Conservation (phyloP, 306 rosid species). For the Astragalus glycyphyllos region DNA sequence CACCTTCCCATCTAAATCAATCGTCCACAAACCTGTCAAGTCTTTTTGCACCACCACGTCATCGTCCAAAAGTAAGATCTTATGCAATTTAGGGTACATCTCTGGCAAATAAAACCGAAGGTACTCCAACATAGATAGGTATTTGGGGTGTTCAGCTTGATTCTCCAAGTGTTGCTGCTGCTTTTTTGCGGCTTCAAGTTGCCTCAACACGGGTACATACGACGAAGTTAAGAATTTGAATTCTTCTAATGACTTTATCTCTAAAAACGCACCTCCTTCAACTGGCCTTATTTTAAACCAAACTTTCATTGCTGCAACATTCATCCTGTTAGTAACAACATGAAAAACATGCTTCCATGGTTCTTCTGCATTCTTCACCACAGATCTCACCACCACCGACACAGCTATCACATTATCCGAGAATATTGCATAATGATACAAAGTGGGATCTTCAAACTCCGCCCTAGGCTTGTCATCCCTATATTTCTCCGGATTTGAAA, state of each 20-base stretch:
- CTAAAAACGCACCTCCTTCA: slow-evolving; percentile 83
- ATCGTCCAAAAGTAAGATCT: slow-evolving; percentile 82
- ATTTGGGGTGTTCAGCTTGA: slow-evolving; percentile 65
- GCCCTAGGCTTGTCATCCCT: slow-evolving; percentile 73
- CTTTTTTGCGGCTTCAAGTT: slow-evolving; percentile 62
- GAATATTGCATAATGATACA: slow-evolving; percentile 94
- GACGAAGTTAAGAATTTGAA: slow-evolving; percentile 83
- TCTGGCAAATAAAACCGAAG: slow-evolving; percentile 95
- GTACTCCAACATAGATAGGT: slow-evolving; percentile 77
- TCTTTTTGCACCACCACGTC: slow-evolving; percentile 98
- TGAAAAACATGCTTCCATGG: slow-evolving; percentile 98
- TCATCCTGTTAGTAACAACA: slow-evolving; percentile 91
- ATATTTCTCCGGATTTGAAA: slow-evolving; percentile 81
- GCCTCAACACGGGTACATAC: slow-evolving; percentile 80
- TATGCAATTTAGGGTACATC: slow-evolving; percentile 87
- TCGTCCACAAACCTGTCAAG: slow-evolving; percentile 87
- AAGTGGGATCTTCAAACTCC: slow-evolving; percentile 89
- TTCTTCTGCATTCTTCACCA: slow-evolving; percentile 83
- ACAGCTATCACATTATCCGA: slow-evolving; percentile 94
- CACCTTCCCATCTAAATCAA: slow-evolving; percentile 91
- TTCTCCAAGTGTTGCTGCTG: slow-evolving; percentile 61
- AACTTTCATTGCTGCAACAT: slow-evolving; percentile 97
- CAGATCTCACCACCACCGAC: slow-evolving; percentile 92
- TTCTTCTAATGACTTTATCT: slow-evolving; percentile 88
- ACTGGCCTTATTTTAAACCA: slow-evolving; percentile 98